These are phyloP conservation scores for Paxillus involutus DNA, from an alignment of 768 basidiomycete genomes.

Conservation along the genomic window DNA sequence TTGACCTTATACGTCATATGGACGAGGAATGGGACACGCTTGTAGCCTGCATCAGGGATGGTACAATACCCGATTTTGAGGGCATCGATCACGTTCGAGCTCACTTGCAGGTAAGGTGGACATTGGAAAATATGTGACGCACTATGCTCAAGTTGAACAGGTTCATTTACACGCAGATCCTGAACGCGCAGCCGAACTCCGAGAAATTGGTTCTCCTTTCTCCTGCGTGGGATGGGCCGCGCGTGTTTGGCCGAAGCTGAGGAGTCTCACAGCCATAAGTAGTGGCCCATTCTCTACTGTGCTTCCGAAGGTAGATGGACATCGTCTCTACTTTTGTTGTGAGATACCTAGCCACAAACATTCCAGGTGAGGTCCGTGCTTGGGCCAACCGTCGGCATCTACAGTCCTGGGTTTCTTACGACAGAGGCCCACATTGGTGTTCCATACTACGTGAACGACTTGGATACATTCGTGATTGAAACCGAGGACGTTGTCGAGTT, in stretches of 20 bases:
- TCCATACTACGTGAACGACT: neutral
- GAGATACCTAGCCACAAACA: neutral
- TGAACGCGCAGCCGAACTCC: conserved; percentile 11
- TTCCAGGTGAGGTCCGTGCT: conserved; percentile 12
- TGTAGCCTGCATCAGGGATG: conserved; percentile 2
- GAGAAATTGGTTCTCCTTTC: conserved; percentile 11
- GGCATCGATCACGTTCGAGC: conserved; percentile 5
- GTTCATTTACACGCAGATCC: conserved; percentile 3
- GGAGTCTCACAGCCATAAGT: conserved; percentile 4
- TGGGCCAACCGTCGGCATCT: neutral
- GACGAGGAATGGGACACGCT: conserved; percentile 6
- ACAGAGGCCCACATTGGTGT: neutral
- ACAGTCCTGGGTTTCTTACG: neutral
- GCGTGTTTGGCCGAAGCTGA: conserved; percentile 12
- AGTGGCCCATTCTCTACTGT: conserved; percentile 12
- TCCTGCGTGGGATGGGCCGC: conserved; percentile 14
- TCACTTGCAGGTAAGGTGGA: conserved; percentile 1
- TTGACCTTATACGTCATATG: conserved; percentile 3
- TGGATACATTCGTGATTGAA: conserved; percentile 3
- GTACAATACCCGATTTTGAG: conserved; percentile 7
- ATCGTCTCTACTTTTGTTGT: neutral
- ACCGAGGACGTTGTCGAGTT: conserved; percentile 13
- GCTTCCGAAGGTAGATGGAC: conserved; percentile 11
- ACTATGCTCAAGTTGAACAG: neutral
- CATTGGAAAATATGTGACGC: neutral